Evolutionary conservation across 371 early-diverging fungal species (phyloP).

Genomic region (Mucor sp.): DNA sequence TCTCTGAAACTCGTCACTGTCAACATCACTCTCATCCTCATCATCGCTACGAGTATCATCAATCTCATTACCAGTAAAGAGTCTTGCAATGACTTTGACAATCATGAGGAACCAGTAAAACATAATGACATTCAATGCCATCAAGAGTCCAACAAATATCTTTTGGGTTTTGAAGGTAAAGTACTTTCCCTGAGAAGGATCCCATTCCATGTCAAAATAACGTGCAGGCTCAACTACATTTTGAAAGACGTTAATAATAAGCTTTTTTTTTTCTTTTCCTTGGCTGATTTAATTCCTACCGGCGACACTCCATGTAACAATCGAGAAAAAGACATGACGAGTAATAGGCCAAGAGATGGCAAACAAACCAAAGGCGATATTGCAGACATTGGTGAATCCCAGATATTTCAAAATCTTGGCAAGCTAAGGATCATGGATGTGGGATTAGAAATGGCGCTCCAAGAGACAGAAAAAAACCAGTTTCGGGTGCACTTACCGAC

Average conservation of each 20-base stretch:
- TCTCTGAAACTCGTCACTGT: conserved; percentile 7
- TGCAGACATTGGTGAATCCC: conserved; percentile 54
- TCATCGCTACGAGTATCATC: conserved; percentile 70
- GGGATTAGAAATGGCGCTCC: background rate
- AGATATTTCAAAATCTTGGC: conserved; percentile 77
- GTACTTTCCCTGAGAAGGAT: conserved; percentile 55
- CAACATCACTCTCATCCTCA: conserved; percentile 30
- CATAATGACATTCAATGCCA: conserved; percentile 59
- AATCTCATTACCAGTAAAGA: conserved; percentile 55
- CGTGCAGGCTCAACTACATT: conserved; percentile 37
- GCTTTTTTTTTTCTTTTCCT: background rate
- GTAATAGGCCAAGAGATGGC: conserved; percentile 75
- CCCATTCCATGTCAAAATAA: conserved; percentile 51
- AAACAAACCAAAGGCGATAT: conserved; percentile 73
- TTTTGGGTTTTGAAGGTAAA: conserved; percentile 42
- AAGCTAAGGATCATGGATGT: conserved; percentile 12
- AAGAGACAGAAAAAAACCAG: background rate
- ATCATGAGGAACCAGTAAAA: conserved; percentile 77
- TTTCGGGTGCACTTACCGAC: conserved; percentile 38
- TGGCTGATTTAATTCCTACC: conserved; percentile 11
- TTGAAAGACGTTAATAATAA: background rate
- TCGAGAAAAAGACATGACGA: conserved; percentile 61
- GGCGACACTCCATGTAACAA: conserved; percentile 50
- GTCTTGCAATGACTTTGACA: conserved; percentile 55
- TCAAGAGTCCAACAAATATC: conserved; percentile 54